Conservation (phyloP, 495 filamentous ascomycete species). For the Durotheca rogersii region DNA sequence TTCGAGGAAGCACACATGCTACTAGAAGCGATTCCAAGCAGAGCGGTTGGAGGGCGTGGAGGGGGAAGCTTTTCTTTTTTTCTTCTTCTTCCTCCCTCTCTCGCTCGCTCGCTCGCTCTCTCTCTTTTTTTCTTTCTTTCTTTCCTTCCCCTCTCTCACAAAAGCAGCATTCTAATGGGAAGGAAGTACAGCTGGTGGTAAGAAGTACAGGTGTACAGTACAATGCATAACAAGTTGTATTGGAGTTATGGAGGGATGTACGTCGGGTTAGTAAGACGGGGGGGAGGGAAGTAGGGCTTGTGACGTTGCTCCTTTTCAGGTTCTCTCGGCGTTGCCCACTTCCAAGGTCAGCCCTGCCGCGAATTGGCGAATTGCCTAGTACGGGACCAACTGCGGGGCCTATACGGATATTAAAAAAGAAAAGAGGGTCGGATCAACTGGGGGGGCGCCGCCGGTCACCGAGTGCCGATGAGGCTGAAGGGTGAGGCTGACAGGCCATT, state of each 20-base stretch:
- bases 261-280: no score
- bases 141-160: not conserved
- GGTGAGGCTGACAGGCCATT: not conserved
- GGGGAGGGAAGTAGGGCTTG: slow-evolving; percentile 15
- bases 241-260: no score
- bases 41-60: not conserved
- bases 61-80: not conserved
- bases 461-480: slow-evolving; percentile 21
- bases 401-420: slow-evolving; percentile 6
- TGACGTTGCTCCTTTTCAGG: slow-evolving; percentile 21
- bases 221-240: no score
- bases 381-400: slow-evolving; percentile 22
- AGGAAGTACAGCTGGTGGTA: no score
- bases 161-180: not conserved
- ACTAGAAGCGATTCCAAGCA: slow-evolving; percentile 2
- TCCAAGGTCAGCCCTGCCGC: slow-evolving; percentile 20
- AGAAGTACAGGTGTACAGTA: no score
- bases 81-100: not conserved
- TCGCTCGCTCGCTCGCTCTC: no score
- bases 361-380: slow-evolving; percentile 19
- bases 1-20: slow-evolving; percentile 33
- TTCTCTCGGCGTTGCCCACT: not conserved
- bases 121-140: not conserved
- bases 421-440: slow-evolving; percentile 17
- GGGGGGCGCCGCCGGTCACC: slow-evolving; percentile 1